Evolutionary conservation across 176 grass and related monocot genomes (phyloP), one percentile per base, ranked within the genome.

Genomic region (Pontederia crassipes): DNA sequence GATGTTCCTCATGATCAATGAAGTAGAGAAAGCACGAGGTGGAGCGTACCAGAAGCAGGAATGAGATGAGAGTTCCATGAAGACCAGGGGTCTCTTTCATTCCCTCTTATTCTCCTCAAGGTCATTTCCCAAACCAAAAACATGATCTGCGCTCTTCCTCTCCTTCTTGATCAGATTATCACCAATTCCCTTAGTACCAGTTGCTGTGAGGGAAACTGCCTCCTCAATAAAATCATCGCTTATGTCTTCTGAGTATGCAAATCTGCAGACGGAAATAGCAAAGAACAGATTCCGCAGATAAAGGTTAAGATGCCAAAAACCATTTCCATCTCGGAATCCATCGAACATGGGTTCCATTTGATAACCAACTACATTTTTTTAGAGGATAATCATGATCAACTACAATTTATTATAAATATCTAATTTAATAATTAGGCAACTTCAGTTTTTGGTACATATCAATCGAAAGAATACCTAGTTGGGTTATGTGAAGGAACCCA

Each of bases 401-500:
- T 40, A 40, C 6, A 40, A 40, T 24, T 24, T 24, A 24, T 24
- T 24, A 24, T 40, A 40, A 40, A 40, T 40, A 40, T 40, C 32
- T 40, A 4, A 40, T 40, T 40, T 7, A 40, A 40, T 40, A 40
- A 40, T 40, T 40, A 40, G 32, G 32, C 32, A 40, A 40, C 32
- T 40, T 40, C 32, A 40, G 32, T 4, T 40, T 40, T 40, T 40
- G 32, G 32, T 7, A 27, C 2, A 53, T 49, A 65, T 48, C 32
- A 32, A 67, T 65, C 13, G 4, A 48, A 48, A 68, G 3, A 53
- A 52, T 75, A 92, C 81, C 84, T 89, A 65, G 93, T 98, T 69
- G 84, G 84, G 71, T 89, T 98, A 17, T 58, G 88, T 49, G 84
- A 98, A 40, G 93, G 93, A 59, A 84, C 80, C 93, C 93, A 92